Conservation (phyloP, 2,329 filamentous ascomycete species). For the Clarireedia paspali region DNA sequence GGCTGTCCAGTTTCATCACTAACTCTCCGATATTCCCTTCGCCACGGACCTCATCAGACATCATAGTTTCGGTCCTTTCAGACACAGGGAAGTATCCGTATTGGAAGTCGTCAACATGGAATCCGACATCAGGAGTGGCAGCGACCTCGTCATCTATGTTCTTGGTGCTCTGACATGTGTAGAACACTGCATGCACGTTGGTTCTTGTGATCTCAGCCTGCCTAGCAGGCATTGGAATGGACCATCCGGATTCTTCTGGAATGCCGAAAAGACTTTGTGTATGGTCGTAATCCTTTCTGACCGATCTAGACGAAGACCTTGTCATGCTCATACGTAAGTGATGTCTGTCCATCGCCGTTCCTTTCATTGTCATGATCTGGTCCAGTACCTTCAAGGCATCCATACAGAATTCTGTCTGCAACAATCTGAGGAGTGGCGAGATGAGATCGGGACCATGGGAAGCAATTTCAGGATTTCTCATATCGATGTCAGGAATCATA, state of each 20-base stretch:
- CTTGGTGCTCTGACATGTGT: slow-evolving; percentile 71
- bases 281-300: slow-evolving; percentile 89
- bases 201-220: slow-evolving; percentile 79
- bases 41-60: slow-evolving; percentile 63
- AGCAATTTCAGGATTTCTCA: slow-evolving; percentile 83
- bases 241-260: slow-evolving; percentile 92
- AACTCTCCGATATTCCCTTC: slow-evolving; percentile 76
- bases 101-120: slow-evolving; percentile 77
- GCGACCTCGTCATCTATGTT: slow-evolving; percentile 51
- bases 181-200: slow-evolving; percentile 95
- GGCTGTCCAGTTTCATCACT: slow-evolving; percentile 68
- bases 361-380: slow-evolving; percentile 90
- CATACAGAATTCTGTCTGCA: slow-evolving; percentile 91
- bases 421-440: slow-evolving; percentile 77
- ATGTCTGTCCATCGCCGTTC: slow-evolving; percentile 86
- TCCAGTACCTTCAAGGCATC: slow-evolving; percentile 88
- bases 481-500: slow-evolving; percentile 83
- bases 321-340: slow-evolving; percentile 98
- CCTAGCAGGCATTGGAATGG: slow-evolving; percentile 83
- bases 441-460: slow-evolving; percentile 91
- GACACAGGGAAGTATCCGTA: slow-evolving; percentile 56
- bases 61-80: slow-evolving; percentile 76
- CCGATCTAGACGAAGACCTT: slow-evolving; percentile 72
- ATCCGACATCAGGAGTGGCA: slow-evolving; percentile 78
- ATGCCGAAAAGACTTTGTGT: slow-evolving; percentile 95